These are phyloP conservation scores for Huntiella abstrusa DNA, from an alignment of 2,329 filamentous ascomycete species.

Conservation along the genomic window DNA sequence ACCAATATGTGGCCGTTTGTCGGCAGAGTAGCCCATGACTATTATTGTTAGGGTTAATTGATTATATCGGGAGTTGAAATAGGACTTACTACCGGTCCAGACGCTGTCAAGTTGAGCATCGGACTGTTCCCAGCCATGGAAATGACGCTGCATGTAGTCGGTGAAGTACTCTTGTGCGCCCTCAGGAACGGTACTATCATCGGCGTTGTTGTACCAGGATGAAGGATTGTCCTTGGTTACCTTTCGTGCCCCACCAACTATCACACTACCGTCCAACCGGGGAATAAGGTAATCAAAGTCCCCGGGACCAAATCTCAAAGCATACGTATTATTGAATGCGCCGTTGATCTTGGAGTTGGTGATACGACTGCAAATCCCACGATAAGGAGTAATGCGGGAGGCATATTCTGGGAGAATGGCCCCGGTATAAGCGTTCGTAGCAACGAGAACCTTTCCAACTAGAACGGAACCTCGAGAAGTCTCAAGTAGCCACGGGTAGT, in stretches of 20 bases:
- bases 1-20: conserved; percentile 26
- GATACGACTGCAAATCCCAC: conserved; percentile 10
- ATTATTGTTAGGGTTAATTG: not conserved
- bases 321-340: conserved; percentile 11
- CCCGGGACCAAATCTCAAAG: conserved; percentile 13
- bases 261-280: conserved; percentile 11
- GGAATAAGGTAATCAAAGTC: conserved; percentile 16
- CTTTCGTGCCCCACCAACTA: conserved; percentile 13
- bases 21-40: conserved; percentile 26
- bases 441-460: conserved; percentile 14
- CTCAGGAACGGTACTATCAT: conserved; percentile 28
- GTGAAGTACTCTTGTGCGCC: conserved; percentile 23
- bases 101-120: conserved; percentile 18
- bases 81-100: conserved; percentile 16
- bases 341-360: not conserved
- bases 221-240: conserved; percentile 18
- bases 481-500: conserved; percentile 10
- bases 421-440: conserved; percentile 16
- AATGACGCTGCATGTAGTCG: conserved; percentile 28
- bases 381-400: conserved; percentile 11
- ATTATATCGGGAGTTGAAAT: no score
- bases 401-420: conserved; percentile 14
- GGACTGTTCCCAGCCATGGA: conserved; percentile 29
- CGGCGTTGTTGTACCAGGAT: conserved; percentile 27
- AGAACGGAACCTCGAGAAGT: conserved; percentile 14